Evolutionary conservation across 495 filamentous ascomycete genomes (phyloP).

Genomic region (Trichoderma reesei): DNA sequence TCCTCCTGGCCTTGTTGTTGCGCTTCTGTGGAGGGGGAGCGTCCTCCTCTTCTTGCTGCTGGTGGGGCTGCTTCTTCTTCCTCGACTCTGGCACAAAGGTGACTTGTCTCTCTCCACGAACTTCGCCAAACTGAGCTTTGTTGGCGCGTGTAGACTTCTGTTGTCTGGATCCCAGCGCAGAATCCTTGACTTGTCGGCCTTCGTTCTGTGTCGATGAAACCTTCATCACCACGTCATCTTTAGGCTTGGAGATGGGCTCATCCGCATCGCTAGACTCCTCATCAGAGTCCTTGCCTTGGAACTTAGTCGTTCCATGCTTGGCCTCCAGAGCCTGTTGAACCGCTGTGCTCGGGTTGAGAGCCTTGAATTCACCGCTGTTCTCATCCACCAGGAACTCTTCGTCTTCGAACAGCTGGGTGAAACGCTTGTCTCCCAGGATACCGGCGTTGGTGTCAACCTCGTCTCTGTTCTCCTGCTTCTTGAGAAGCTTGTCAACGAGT

Average conservation of each 20-base stretch:
- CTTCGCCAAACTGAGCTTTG: conserved; percentile 40
- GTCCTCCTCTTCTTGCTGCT: conserved; percentile 21
- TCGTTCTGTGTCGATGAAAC: conserved; percentile 58
- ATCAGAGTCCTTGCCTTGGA: conserved; percentile 20
- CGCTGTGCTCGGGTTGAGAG: conserved; percentile 72
- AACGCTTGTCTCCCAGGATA: conserved; percentile 74
- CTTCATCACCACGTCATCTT: conserved; percentile 47
- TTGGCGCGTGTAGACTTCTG: conserved; percentile 35
- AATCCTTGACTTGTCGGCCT: conserved; percentile 44
- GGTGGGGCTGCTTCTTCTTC: conserved; percentile 30
- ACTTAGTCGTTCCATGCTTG: background rate
- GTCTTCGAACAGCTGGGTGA: conserved; percentile 82
- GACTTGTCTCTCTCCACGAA: conserved; percentile 75
- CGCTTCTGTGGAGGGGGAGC: conserved; percentile 26
- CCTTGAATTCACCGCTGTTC: conserved; percentile 71
- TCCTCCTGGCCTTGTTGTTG: conserved; percentile 44
- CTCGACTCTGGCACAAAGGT: conserved; percentile 67
- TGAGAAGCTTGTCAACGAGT: conserved; percentile 73
- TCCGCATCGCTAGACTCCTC: conserved; percentile 37
- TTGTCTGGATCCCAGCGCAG: conserved; percentile 62
- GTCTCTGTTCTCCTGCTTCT: conserved; percentile 70
- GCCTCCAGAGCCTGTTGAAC: conserved; percentile 22
- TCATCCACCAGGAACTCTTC: conserved; percentile 90
- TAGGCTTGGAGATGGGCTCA: conserved; percentile 26
- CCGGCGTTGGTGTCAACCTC: conserved; percentile 49